Conservation (phyloP, 495 filamentous ascomycete genomes). For the Rhypophila decipiens region DNA sequence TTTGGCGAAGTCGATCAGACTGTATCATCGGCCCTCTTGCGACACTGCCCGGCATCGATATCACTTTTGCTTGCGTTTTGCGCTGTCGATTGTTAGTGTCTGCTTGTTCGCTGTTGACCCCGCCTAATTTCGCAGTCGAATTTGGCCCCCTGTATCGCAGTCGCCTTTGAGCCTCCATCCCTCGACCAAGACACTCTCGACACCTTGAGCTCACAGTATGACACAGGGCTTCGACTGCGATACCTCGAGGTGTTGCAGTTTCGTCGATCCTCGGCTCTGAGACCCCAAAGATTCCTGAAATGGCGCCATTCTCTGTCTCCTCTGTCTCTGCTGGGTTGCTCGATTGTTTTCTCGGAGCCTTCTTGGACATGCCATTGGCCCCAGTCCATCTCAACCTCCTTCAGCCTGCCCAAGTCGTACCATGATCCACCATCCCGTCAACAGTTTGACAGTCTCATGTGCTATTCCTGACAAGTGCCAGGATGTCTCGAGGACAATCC, state of each 20-base stretch:
- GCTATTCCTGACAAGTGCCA: neutral
- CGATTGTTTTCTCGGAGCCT: too few relatives aligned
- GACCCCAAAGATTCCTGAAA: neutral
- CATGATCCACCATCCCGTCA: neutral
- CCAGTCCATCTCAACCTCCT: neutral
- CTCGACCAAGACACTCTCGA: neutral
- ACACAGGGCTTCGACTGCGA: neutral
- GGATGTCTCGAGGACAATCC: too few relatives aligned
- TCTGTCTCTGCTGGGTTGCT: too few relatives aligned
- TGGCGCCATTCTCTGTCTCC: neutral
- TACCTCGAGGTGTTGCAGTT: neutral
- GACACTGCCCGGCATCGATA: too few relatives aligned
- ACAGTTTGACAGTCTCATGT: neutral
- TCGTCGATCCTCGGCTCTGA: neutral
- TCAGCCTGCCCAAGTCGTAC: neutral
- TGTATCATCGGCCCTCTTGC: neutral
- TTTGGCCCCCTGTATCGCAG: neutral
- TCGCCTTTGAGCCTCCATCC: neutral
- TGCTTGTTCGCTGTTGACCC: neutral
- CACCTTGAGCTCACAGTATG: neutral
- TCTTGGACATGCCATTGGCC: neutral
- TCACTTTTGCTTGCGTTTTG: too few relatives aligned
- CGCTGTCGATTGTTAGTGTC: too few relatives aligned
- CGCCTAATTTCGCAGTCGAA: neutral
- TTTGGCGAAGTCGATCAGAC: constrained; percentile 11